Evolutionary conservation across 2,329 filamentous ascomycete species (phyloP), one percentile per base, ranked within the genome.

Genomic region (Lachnellula arida): DNA sequence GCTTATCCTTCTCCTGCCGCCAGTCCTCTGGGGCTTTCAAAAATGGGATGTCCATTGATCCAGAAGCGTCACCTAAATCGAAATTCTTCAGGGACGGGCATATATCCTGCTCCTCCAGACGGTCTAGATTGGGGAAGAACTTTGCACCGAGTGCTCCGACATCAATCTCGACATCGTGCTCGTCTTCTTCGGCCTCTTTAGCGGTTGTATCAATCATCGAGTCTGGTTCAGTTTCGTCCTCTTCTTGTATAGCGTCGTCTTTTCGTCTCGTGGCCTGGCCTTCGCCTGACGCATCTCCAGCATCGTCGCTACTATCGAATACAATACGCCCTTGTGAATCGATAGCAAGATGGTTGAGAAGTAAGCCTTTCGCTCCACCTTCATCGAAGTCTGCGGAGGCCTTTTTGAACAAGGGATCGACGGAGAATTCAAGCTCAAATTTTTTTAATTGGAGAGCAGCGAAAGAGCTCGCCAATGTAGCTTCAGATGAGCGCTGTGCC

Each of bases 391-490:
- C 94, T 44, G 94, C 94, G 5, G 93, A 96, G 0, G 93, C 93
- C 70, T 99, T 99, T 70, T 99, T 99, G 81, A 99, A 99, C n/a
- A 99, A 75, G 2, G 94, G 94, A 68, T 99, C 94, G 5, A 99
- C 93, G 0, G 92, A 86, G 63, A 99, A 97, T 68, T 99, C 94
- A 46, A 97, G 81, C 66, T 99, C 94, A 67, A 99, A 92, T 73
- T 97, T 99, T 74, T 99, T 99, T 65, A 97, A 79, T 70, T 96
- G 91, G 53, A 99, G 71, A 17, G 92, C 86, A 43, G 87, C 84
- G 71, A 97, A 97, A 0, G 90, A 94, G 0, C 89, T 86, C 3
- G 89, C 94, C 5, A 99, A 78, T 0, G 94, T 99, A n/a, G 90
- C 87, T 74, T 99, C 94, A 8, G 94, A 92, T 23, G 89, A 92